Base-by-base conservation (phyloP, 2,329 filamentous ascomycete species). In the Lachnellula cervina region DNA sequence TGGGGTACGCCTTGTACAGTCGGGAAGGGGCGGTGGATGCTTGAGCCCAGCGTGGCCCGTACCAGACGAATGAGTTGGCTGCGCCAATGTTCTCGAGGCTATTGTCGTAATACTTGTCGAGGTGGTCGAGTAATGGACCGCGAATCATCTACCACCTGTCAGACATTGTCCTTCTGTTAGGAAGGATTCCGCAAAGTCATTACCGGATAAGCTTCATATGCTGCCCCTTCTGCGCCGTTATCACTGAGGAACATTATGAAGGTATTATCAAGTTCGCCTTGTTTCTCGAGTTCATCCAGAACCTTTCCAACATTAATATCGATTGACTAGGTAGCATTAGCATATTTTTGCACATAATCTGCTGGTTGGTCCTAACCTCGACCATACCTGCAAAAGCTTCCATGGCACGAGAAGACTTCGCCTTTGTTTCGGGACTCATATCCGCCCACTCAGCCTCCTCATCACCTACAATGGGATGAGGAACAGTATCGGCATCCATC, bases 211-310 rank as follows among this genome's bases (percentile, higher is more conserved):
- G 81, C 80, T 62, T 84, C 81, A 59, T 81, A 80, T 1, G 76
- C 76, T 16, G 78, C 79, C 11, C 81, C 81, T 61, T 84, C 82
- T 11, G 81, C 81, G 2, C 82, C 81, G 58, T 86, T 86, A 68
- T 86, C 82, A 1, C 76, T 81, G 72, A 85, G 79, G 73, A 86
- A 86, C 64, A 79, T 76, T 50, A 87, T 74, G 58, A 86, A 80
- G 2, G 83, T 86, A 66, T 86, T 84, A 59, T 86, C 82, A 0
- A 82, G 73, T 64, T 86, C 82, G 54, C 76, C 80, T 2, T 76
- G 79, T 43, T 75, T 66, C 55, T 79, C 71, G 2, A 62, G 51
- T 37, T 62, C 85, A 37, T 80, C 71, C 25, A 84, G 70, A 2
- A 86, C 77, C 54, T 79, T 79, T 42, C 82, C 82, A 19, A 87